Evolutionary conservation across 2,329 filamentous ascomycete genomes (phyloP), one percentile per base, ranked within the genome.

Genomic region (Hypoxylon sp.): DNA sequence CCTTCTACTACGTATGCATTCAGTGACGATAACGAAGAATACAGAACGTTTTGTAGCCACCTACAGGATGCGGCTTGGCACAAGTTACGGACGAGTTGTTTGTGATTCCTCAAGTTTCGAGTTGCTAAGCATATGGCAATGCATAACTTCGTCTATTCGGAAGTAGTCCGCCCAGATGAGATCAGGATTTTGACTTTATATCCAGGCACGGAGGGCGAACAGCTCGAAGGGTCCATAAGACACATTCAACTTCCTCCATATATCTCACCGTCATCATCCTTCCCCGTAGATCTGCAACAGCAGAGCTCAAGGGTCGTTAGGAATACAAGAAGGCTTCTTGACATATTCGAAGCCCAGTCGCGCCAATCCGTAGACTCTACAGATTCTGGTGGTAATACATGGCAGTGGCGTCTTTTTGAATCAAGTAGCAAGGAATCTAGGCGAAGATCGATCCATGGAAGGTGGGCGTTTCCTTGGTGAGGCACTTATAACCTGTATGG

Each of bases 301-400:
- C 63, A 42, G 29, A 46, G 46, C 5, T 33, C 44, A 52, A 55
- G 35, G 31, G 17, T 31, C 22, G n/a, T 65, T 9, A 44, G 57
- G 13, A 66, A 66, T 29, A 66, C 63, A 14, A 60, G 57, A 31
- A 51, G 44, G 24, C 33, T 66, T 29, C 63, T 66, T 19, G 63
- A 66, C 46, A 60, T 60, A 13, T 66, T 66, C n/a, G 63, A 66
- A 60, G 55, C 63, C 2, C 55, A 60, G 2, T 54, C 57, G 5
- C 55, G 35, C 13, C 55, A 66, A 14, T 51, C 50, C 10, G 14
- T 37, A 4, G 22, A 55, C 17, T 61, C 57, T n/a, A 37, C 35
- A 2, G 63, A 66, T 19, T 52, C 35, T 6, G 63, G 63, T 31
- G 63, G 63, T 19, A 42, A 57, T 19, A 31, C 33, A 17, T 66